Percentiles rank a stretch among this genome's conserved stretches.
Evolutionary conservation across 192 early-diverging fungal species (phyloP).

Genomic region (Backusella australiensis): DNA sequence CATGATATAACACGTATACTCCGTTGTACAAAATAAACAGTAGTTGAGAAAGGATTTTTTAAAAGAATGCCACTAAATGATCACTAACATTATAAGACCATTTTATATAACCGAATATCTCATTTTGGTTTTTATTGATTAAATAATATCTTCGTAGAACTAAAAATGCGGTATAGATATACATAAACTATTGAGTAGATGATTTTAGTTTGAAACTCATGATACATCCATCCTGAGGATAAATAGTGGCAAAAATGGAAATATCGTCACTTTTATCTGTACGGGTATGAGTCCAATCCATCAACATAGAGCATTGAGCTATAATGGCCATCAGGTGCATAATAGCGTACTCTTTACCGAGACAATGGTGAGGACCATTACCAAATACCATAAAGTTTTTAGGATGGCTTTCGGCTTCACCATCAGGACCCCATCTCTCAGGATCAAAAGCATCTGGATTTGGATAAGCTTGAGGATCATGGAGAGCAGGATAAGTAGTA

Average conservation of each 20-base stretch:
- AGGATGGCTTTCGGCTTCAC: slow-evolving; percentile 30
- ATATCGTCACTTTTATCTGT: slow-evolving; percentile 41
- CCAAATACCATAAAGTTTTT: slow-evolving; percentile 46
- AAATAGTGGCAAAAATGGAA: slow-evolving; percentile 43
- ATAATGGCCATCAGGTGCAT: slow-evolving; percentile 35
- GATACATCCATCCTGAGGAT: slow-evolving; percentile 38
- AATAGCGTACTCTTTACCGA: slow-evolving; percentile 40
- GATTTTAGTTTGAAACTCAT: slow-evolving; percentile 34
- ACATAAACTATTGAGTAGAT: not conserved
- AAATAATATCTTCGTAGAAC: not conserved
- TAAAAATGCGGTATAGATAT: not conserved
- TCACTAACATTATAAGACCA: too few species aligned
- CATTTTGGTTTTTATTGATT: not conserved
- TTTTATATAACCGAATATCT: not conserved
- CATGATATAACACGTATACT: too few species aligned
- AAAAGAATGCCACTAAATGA: too few species aligned
- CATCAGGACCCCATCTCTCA: slow-evolving; percentile 36
- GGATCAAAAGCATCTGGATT: slow-evolving; percentile 39
- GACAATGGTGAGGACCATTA: slow-evolving; percentile 39
- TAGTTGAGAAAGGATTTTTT: too few species aligned
- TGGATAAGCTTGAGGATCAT: slow-evolving; percentile 37
- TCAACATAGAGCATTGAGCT: slow-evolving; percentile 13
- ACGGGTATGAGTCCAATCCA: slow-evolving; percentile 30
- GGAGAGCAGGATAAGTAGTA: slow-evolving; percentile 40
- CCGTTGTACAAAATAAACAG: too few species aligned